A percentile compares a stretch with the other conserved stretches of the same genome.
phyloP scores from a whole-genome alignment of 106 monocot species.

The Chionographis japonica region DNA sequence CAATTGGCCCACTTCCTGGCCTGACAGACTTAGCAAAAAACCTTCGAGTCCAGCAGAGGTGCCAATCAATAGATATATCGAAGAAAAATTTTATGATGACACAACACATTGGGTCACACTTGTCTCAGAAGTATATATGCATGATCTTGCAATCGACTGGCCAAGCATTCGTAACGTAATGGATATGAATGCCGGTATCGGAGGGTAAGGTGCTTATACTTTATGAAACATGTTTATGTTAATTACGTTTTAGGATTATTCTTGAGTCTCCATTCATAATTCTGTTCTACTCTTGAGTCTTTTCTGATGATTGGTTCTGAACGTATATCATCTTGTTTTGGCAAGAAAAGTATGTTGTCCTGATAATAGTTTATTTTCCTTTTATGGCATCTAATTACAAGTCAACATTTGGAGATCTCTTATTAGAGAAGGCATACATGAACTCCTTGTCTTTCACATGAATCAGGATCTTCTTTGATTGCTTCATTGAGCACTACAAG shows the following conservation, averaged over 20 bases:
- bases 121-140: constrained; percentile 47
- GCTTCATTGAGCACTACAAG: too few relatives aligned
- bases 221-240: not conserved
- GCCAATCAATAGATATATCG: not conserved
- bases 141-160: constrained; percentile 66
- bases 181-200: constrained; percentile 92
- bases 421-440: too few relatives aligned
- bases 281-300: too few relatives aligned
- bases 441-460: too few relatives aligned
- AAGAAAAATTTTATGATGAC: constrained; percentile 41
- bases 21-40: constrained; percentile 51
- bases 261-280: not conserved
- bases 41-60: constrained; percentile 34
- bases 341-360: too few relatives aligned
- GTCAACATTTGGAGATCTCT: too few relatives aligned
- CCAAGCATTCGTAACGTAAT: constrained; percentile 80
- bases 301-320: too few relatives aligned
- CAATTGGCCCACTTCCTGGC: constrained; percentile 66
- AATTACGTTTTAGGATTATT: not conserved
- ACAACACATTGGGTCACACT: constrained; percentile 59
- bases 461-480: too few relatives aligned
- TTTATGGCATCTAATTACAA: too few relatives aligned
- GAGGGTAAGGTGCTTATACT: constrained; percentile 52
- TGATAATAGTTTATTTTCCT: too few relatives aligned
- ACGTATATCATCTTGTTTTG: too few relatives aligned